Conservation (phyloP, 2,329 filamentous ascomycete species). For the Aspergillus awamori region DNA sequence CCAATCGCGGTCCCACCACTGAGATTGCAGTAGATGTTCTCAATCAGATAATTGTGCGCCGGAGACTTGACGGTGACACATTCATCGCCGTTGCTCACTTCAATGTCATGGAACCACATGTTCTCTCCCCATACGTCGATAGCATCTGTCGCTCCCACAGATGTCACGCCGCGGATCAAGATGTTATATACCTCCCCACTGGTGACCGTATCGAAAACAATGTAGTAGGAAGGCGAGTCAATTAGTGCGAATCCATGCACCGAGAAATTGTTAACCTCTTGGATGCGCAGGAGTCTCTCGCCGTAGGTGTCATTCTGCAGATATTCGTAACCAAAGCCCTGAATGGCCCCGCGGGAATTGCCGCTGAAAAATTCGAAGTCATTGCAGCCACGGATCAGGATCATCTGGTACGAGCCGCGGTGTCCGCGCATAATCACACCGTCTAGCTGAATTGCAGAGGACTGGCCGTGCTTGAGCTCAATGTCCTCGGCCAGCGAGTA, state of each 20-base stretch:
- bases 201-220: conserved; percentile 51
- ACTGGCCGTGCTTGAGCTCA: conserved; percentile 47
- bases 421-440: conserved; percentile 24
- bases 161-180: conserved; percentile 55
- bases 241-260: conserved; percentile 54
- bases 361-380: conserved; percentile 54
- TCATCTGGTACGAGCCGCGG: neutral
- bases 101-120: conserved; percentile 26
- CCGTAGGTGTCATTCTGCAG: conserved; percentile 47
- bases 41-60: neutral
- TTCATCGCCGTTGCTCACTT: conserved; percentile 24
- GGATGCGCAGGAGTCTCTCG: conserved; percentile 51
- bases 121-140: conserved; percentile 29
- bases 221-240: conserved; percentile 54
- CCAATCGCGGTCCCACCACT: conserved; percentile 4
- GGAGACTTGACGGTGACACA: conserved; percentile 16
- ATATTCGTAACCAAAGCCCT: conserved; percentile 54
- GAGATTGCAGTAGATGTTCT: neutral
- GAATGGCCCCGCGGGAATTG: conserved; percentile 51
- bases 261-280: conserved; percentile 50
- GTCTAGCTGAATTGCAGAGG: conserved; percentile 55
- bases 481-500: conserved; percentile 54
- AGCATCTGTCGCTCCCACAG: conserved; percentile 48
- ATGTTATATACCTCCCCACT: conserved; percentile 60
- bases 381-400: neutral